Evolutionary conservation across 768 basidiomycete genomes (phyloP).

Genomic region (Rhizopogon vulgaris): DNA sequence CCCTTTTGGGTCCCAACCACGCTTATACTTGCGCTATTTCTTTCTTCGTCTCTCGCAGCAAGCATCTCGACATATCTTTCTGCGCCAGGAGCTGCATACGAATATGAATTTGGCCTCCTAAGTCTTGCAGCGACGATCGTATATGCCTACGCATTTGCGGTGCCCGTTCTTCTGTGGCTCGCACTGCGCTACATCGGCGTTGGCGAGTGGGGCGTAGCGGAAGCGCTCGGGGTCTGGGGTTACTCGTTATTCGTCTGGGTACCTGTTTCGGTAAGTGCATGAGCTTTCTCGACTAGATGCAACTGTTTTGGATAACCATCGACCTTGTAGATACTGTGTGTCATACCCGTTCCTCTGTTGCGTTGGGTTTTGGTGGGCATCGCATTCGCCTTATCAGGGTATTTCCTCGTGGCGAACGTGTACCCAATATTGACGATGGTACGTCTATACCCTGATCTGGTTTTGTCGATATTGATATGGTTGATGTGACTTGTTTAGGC

Average conservation of each 20-base stretch:
- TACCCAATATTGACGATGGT: conserved; percentile 88
- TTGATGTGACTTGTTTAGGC: conserved; percentile 39
- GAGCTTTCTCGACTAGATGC: neutral
- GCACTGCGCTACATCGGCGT: conserved; percentile 81
- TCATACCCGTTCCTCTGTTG: conserved; percentile 76
- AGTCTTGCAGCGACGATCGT: conserved; percentile 78
- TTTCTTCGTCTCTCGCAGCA: conserved; percentile 87
- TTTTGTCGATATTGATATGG: neutral
- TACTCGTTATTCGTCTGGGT: conserved; percentile 86
- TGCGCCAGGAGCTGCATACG: conserved; percentile 44
- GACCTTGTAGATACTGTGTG: conserved; percentile 66
- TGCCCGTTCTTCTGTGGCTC: conserved; percentile 82
- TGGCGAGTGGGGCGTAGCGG: conserved; percentile 84
- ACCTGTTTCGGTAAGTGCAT: conserved; percentile 63
- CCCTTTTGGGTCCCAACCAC: conserved; percentile 99
- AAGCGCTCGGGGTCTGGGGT: conserved; percentile 77
- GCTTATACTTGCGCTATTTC: conserved; percentile 86
- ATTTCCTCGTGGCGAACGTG: conserved; percentile 77
- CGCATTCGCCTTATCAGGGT: conserved; percentile 78
- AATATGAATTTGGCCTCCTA: conserved; percentile 83
- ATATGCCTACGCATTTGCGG: conserved; percentile 79
- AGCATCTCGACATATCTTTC: conserved; percentile 87
- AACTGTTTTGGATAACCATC: neutral
- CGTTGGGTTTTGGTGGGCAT: conserved; percentile 75
- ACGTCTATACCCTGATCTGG: conserved; percentile 21